A percentile compares a stretch with the other conserved stretches of the same genome.
These are phyloP conservation scores for Saturnispora hagleri DNA, from an alignment of 805 yeast species.

Conservation along the genomic window DNA sequence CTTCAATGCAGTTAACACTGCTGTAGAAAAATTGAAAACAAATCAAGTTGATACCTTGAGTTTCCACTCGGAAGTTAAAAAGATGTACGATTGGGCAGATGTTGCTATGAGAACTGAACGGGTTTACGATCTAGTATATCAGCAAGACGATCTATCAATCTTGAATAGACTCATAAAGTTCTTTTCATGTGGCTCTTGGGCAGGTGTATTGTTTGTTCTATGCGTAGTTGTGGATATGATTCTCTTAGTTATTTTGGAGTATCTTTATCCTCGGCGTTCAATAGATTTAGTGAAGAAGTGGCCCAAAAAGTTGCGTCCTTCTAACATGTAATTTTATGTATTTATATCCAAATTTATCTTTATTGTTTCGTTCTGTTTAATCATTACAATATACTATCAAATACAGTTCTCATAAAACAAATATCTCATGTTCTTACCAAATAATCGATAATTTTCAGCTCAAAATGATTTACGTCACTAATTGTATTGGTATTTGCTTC, in stretches of 20 bases:
- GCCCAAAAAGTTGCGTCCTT: conserved; percentile 37
- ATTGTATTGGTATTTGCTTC: background rate
- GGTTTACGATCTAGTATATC: conserved; percentile 50
- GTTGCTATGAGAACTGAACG: conserved; percentile 79
- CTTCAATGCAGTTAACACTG: conserved; percentile 61
- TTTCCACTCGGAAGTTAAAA: conserved; percentile 69
- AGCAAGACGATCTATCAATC: conserved; percentile 29
- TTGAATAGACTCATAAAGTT: conserved; percentile 52
- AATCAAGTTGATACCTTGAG: conserved; percentile 56
- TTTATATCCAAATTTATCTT: background rate
- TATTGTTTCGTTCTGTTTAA: background rate
- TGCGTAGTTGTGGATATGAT: conserved; percentile 77
- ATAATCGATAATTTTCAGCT: background rate
- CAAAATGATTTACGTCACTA: background rate
- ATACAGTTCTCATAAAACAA: background rate
- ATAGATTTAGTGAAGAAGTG: conserved; percentile 78
- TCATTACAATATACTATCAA: background rate
- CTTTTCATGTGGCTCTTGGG: conserved; percentile 70
- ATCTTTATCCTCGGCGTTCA: conserved; percentile 52
- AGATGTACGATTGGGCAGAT: conserved; percentile 88
- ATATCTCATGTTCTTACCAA: background rate
- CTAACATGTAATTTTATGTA: background rate
- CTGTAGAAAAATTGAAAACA: conserved; percentile 50
- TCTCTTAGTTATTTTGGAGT: conserved; percentile 53
- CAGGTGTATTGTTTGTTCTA: conserved; percentile 73